Evolutionary conservation across 2,329 filamentous ascomycete genomes (phyloP).

Genomic region (Xylariaceae sp.): DNA sequence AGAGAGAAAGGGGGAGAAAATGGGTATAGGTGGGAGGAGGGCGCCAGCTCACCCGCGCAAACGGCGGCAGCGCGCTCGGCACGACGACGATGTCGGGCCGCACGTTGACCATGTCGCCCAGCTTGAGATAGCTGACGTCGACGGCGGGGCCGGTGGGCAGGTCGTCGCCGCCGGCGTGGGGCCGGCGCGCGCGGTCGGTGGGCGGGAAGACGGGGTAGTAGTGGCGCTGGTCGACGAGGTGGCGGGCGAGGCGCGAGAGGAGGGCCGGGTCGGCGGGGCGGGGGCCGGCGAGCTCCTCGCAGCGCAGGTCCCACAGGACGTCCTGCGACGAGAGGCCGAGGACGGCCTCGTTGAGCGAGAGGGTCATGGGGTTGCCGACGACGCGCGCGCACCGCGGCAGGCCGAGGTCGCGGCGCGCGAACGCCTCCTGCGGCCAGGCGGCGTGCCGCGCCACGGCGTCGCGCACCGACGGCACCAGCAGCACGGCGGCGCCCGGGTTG

Average conservation of each 20-base stretch:
- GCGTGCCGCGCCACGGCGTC: slow-evolving; percentile 59
- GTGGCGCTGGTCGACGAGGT: slow-evolving; percentile 82
- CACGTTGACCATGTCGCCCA: slow-evolving; percentile 85
- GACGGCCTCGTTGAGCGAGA: slow-evolving; percentile 81
- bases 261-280: slow-evolving; percentile 50
- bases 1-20: too few relatives aligned
- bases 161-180: slow-evolving; percentile 55
- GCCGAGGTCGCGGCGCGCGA: slow-evolving; percentile 64
- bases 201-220: slow-evolving; percentile 88
- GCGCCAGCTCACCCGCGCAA: slow-evolving; percentile 64
- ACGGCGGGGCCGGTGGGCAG: slow-evolving; percentile 67
- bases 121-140: slow-evolving; percentile 75
- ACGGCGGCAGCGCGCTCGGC: slow-evolving; percentile 76
- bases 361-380: slow-evolving; percentile 83
- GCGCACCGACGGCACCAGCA: slow-evolving; percentile 76
- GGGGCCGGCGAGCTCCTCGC: slow-evolving; percentile 60
- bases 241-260: slow-evolving; percentile 63
- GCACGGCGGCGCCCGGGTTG: slow-evolving; percentile 70
- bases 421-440: slow-evolving; percentile 53
- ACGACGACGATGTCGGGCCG: slow-evolving; percentile 77
- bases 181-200: slow-evolving; percentile 57
- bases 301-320: slow-evolving; percentile 70
- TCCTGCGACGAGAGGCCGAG: slow-evolving; percentile 80
- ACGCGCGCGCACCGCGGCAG: slow-evolving; percentile 66
- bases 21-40: slow-evolving; percentile 2